Percentiles rank a stretch among this genome's conserved stretches.
Evolutionary conservation across 148 eudicot species (phyloP).

Genomic region (Dysphania ambrosioides): DNA sequence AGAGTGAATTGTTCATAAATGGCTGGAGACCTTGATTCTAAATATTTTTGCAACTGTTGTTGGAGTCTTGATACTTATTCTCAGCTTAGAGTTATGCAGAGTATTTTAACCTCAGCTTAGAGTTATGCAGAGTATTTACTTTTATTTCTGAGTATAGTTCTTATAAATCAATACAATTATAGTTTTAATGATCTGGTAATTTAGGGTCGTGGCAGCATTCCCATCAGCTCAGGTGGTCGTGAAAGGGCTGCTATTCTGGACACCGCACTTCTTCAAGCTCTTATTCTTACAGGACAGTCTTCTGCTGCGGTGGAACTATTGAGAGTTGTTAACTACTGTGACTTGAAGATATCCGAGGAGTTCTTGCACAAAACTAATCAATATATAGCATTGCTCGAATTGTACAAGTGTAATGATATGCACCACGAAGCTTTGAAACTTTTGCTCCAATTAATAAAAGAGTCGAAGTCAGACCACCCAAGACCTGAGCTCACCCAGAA

Average conservation of each 20-base stretch:
- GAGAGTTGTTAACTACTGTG: conserved; percentile 90
- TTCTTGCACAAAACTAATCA: conserved; percentile 70
- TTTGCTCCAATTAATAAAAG: conserved; percentile 73
- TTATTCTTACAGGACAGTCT: conserved; percentile 82
- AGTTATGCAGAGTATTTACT: not conserved
- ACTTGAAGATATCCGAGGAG: conserved; percentile 85
- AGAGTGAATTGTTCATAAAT: too few relatives aligned
- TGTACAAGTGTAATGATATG: conserved; percentile 75
- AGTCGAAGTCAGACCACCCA: conserved; percentile 67
- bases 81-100: not conserved
- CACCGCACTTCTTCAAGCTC: conserved; percentile 89
- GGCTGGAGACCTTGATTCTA: too few relatives aligned
- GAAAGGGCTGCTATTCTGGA: conserved; percentile 91
- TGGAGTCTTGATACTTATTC: not conserved
- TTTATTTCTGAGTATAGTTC: not conserved
- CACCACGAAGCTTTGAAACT: conserved; percentile 90
- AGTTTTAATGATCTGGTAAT: conserved; percentile 11
- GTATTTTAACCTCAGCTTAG: not conserved
- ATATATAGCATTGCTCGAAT: conserved; percentile 63
- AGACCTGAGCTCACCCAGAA: conserved; percentile 60
- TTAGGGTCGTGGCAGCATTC: conserved; percentile 62
- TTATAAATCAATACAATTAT: not conserved
- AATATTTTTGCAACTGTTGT: not conserved
- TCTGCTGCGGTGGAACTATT: conserved; percentile 73
- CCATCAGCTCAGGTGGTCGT: conserved; percentile 79